Evolutionary conservation across 495 filamentous ascomycete species (phyloP).

Genomic region (Podospora conica): DNA sequence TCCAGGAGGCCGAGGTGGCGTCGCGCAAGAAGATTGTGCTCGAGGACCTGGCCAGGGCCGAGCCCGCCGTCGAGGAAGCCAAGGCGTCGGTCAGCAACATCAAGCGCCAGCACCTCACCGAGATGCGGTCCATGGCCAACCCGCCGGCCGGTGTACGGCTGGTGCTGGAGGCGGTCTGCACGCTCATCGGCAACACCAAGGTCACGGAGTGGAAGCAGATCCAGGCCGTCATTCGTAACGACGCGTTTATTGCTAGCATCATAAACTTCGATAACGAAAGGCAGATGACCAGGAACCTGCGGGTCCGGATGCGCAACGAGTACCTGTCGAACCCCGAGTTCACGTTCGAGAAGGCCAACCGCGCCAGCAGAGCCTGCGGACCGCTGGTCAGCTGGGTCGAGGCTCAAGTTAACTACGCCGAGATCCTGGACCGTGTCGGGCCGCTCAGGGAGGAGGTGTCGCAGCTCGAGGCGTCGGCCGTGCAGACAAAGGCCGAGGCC

Average conservation of each 20-base stretch:
- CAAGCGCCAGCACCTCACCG: conserved; percentile 91
- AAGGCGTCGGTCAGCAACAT: conserved; percentile 96
- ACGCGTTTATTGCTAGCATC: conserved; percentile 97
- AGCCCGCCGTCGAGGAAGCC: conserved; percentile 88
- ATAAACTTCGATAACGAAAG: conserved; percentile 94
- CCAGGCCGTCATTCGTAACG: conserved; percentile 75
- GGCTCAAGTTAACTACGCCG: conserved; percentile 95
- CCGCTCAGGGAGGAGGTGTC: conserved; percentile 87
- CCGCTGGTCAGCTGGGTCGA: conserved; percentile 96
- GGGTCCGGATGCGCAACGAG: conserved; percentile 85
- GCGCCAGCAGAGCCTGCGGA: conserved; percentile 93
- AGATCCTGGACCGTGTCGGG: conserved; percentile 91
- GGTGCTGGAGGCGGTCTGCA: conserved; percentile 91
- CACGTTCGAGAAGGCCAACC: conserved; percentile 90
- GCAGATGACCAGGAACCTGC: conserved; percentile 80
- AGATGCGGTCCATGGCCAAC: conserved; percentile 93
- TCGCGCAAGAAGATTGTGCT: conserved; percentile 77
- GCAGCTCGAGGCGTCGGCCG: conserved; percentile 77
- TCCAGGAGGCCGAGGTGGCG: conserved; percentile 84
- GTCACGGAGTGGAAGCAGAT: conserved; percentile 86
- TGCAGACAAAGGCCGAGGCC: conserved; percentile 90
- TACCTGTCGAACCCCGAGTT: conserved; percentile 90
- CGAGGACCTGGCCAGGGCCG: conserved; percentile 80
- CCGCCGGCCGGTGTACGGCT: conserved; percentile 86
- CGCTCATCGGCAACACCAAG: conserved; percentile 85